Base-by-base conservation (phyloP, 345 rosid species). In the Hibiscus syriacus region DNA sequence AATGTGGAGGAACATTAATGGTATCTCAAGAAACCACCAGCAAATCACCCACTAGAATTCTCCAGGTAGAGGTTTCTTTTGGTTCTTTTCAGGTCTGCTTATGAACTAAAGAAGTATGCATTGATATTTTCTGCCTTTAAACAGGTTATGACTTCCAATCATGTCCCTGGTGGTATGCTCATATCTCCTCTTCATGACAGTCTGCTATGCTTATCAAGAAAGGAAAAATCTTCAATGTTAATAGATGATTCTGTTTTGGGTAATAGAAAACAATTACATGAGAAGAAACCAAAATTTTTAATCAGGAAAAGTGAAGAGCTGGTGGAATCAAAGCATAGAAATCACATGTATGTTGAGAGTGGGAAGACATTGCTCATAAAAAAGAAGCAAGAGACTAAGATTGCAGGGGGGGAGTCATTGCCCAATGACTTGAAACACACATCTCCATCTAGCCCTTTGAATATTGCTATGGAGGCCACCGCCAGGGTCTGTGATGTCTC, bases 111-210 rank as follows among this genome's bases (percentile, higher is more conserved):
- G 58, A 67, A 69, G 55, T 61, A 25, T 13, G 62, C 30, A 41
- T 60, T 76, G 38, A 67, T 65, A 49, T 59, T 50, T 59, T 56
- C n/a, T 82, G 65, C 72, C 48, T 45, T 72, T 69, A 74, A 81
- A 78, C 84, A 89, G 98, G 83, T 75, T 36, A 87, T 89, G 98
- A 82, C 86, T 66, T 79, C 84, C 45, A 62, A 76, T 69, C 77
- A 73, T 10, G 80, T 87, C 65, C 84, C 85, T 64, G 79, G 81
- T 56, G 76, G 73, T 61, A 73, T 46, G 60, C 68, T 89, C 60
- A 57, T 87, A 77, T 92, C 94, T 11, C 94, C 98, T 63, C 90
- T 92, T 70, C 82, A 82, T 71, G 86, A 81, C n/a, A 79, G 72
- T 73, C 79, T 89, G 48, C 69, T 83, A 62, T 74, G 57, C 69